A percentile compares a stretch with the other conserved stretches of the same genome.
phyloP scores from a whole-genome alignment of 2,329 filamentous ascomycete genomes.

The Aspergillus sp. region DNA sequence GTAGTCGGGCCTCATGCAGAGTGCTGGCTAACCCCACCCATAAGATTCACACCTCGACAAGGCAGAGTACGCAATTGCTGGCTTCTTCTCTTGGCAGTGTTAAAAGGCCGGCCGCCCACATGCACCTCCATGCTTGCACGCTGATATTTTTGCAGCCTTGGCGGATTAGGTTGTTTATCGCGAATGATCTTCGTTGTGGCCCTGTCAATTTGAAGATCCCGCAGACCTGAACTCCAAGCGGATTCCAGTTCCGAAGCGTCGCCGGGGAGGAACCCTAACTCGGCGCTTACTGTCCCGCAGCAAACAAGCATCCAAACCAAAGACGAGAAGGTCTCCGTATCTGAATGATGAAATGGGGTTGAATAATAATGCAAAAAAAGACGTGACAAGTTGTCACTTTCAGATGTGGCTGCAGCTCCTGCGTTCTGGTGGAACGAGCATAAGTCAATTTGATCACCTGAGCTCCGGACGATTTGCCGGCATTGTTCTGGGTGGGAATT shows the following conservation, averaged over 20 bases:
- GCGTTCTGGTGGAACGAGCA: slow-evolving; percentile 17
- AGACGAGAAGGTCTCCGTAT: background rate
- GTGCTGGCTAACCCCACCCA: slow-evolving; percentile 16
- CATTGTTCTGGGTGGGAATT: background rate
- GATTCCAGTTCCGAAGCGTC: slow-evolving; percentile 1
- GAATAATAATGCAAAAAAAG: background rate
- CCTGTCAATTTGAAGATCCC: slow-evolving; percentile 10
- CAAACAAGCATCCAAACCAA: background rate
- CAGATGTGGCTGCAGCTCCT: slow-evolving; percentile 32
- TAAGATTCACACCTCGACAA: background rate
- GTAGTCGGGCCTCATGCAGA: slow-evolving; percentile 11
- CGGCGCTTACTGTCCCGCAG: slow-evolving; percentile 14
- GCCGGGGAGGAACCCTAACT: slow-evolving; percentile 5
- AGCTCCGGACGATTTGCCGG: slow-evolving; percentile 19
- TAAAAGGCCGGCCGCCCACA: background rate
- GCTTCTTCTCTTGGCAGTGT: background rate
- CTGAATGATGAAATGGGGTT: background rate
- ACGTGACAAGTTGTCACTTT: slow-evolving; percentile 8
- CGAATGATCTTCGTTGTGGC: slow-evolving; percentile 10
- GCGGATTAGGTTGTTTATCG: slow-evolving; percentile 11
- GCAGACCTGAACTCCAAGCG: background rate
- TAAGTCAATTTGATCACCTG: slow-evolving; percentile 19
- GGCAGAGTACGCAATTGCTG: slow-evolving; percentile 6
- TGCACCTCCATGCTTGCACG: slow-evolving; percentile 3
- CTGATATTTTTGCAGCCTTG: background rate